Conservation (phyloP, 495 filamentous ascomycete genomes). For the Hypoxylon fuscum region DNA sequence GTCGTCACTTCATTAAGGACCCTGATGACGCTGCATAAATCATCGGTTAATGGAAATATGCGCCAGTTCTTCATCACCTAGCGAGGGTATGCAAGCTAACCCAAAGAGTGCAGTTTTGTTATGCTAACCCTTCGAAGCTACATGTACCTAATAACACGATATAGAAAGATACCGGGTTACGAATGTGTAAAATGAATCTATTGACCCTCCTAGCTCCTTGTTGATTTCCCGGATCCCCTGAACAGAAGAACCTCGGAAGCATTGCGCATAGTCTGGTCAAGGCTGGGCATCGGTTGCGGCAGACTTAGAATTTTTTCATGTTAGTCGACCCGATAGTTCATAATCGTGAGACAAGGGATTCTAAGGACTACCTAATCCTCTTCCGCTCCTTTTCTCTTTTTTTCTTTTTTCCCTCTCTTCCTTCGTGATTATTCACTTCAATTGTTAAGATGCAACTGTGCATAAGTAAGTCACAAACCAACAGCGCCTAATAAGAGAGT, state of each 20-base stretch:
- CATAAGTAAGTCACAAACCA: not conserved
- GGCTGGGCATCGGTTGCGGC: constrained; percentile 9
- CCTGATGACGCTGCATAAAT: constrained; percentile 34
- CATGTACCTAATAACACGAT: not conserved
- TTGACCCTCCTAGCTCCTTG: constrained; percentile 33
- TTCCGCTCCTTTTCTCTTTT: not conserved
- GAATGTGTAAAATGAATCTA: constrained; percentile 21
- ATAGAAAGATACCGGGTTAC: constrained; percentile 1
- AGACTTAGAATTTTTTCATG: constrained; percentile 15
- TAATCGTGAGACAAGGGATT: constrained; percentile 20
- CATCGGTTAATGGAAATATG: constrained; percentile 6
- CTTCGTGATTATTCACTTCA: not conserved
- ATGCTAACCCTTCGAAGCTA: constrained; percentile 19
- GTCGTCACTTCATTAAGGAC: constrained; percentile 21
- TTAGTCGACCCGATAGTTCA: constrained; percentile 1
- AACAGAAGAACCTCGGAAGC: constrained; percentile 11
- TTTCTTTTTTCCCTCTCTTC: not conserved
- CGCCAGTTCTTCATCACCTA: constrained; percentile 1
- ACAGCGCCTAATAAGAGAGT: not conserved
- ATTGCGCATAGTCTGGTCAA: constrained; percentile 35
- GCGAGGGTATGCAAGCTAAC: constrained; percentile 19
- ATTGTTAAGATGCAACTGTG: not conserved
- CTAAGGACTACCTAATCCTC: too few relatives aligned
- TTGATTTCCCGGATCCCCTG: constrained; percentile 31
- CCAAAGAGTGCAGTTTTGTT: constrained; percentile 19